These are phyloP conservation scores for Sugiyamaella americana DNA, from an alignment of 805 yeast genomes.

Conservation along the genomic window DNA sequence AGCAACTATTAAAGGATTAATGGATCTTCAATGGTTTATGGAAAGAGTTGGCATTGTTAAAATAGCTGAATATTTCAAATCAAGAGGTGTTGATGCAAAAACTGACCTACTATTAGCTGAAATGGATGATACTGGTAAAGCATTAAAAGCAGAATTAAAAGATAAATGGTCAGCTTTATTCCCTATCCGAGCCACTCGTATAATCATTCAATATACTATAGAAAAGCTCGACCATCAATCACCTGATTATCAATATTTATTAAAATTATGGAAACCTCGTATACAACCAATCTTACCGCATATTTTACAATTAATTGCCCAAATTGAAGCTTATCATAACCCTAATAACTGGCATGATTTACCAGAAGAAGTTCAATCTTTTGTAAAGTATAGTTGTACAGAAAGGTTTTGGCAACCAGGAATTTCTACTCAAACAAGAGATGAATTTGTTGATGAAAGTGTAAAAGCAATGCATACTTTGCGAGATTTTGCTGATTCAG, in stretches of 20 bases:
- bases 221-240: slow-evolving; percentile 81
- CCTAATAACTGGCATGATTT: slow-evolving; percentile 85
- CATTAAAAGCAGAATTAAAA: slow-evolving; percentile 67
- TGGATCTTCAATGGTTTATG: slow-evolving; percentile 96
- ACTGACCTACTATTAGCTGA: slow-evolving; percentile 70
- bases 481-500: slow-evolving; percentile 95
- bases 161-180: slow-evolving; percentile 91
- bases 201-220: slow-evolving; percentile 90
- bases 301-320: slow-evolving; percentile 77
- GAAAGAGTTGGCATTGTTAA: slow-evolving; percentile 91
- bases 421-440: slow-evolving; percentile 87
- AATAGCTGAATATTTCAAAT: slow-evolving; percentile 84
- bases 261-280: slow-evolving; percentile 86
- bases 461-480: slow-evolving; percentile 90
- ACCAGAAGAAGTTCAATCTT: slow-evolving; percentile 84
- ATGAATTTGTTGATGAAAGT: slow-evolving; percentile 88
- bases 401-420: slow-evolving; percentile 99
- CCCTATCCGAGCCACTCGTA: slow-evolving; percentile 92
- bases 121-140: slow-evolving; percentile 86
- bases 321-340: slow-evolving; percentile 90
- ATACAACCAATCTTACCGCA: slow-evolving; percentile 89
- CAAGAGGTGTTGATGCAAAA: slow-evolving; percentile 69
- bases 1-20: slow-evolving; percentile 79
- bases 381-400: slow-evolving; percentile 81
- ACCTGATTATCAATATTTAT: slow-evolving; percentile 61